A percentile compares a stretch with the other conserved stretches of the same genome.
phyloP scores from a whole-genome alignment of 306 rosid species.

The Casuarina equisetifolia region DNA sequence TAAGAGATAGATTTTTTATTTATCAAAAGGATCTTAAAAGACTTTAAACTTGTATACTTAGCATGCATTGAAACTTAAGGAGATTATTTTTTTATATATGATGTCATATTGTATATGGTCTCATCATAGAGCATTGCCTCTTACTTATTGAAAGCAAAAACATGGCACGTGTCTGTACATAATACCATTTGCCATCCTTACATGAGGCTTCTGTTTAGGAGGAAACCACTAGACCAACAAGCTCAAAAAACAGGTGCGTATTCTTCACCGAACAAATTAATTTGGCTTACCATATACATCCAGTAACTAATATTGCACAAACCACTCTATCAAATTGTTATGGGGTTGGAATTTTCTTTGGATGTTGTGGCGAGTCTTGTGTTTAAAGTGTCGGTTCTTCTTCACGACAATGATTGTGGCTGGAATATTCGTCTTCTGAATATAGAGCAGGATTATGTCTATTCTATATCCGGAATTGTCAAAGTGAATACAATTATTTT shows the following conservation, averaged over 20 bases:
- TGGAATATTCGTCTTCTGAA: background rate
- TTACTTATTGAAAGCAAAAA: slow-evolving; percentile 25
- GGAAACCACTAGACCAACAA: slow-evolving; percentile 30
- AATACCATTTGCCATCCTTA: slow-evolving; percentile 52
- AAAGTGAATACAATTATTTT: no score
- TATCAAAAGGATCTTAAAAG: no score
- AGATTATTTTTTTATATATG: no score
- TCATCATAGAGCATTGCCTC: no score
- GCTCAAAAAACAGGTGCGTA: slow-evolving; percentile 25
- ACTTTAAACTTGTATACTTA: no score
- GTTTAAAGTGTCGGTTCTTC: background rate
- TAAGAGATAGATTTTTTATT: no score
- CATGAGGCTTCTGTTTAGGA: slow-evolving; percentile 1
- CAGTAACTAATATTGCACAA: slow-evolving; percentile 32
- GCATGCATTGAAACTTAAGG: no score
- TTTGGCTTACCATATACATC: slow-evolving; percentile 20
- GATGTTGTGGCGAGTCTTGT: background rate
- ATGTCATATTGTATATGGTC: no score
- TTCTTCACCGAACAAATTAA: no score
- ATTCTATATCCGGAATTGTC: no score
- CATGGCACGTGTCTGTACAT: slow-evolving; percentile 23
- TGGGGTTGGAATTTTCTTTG: no score
- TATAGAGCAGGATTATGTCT: no score
- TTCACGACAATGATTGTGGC: background rate
- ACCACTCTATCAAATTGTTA: slow-evolving; percentile 20